Base-by-base conservation (phyloP, 2,329 filamentous ascomycete species). In the Colletotrichum tropicale region DNA sequence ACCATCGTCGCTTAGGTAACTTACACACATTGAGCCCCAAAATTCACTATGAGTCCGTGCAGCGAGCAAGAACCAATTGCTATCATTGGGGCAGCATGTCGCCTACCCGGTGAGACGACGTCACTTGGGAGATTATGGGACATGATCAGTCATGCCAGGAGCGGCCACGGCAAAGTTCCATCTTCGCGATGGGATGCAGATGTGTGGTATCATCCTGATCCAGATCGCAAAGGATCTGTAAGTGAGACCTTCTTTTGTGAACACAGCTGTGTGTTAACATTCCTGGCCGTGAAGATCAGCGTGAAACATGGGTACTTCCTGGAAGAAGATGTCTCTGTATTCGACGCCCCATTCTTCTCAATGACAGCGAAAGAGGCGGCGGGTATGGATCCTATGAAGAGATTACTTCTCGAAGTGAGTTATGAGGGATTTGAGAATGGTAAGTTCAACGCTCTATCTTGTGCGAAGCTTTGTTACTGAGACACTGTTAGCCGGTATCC, bases 331-430 rank as follows among this genome's bases (percentile, higher is more conserved):
- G 81, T 87, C n/a, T 82, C 84, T 6, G 81, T 83, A 3, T 90
- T 90, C 67, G 89, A 90, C 69, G 88, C 88, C 0, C 86, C 87
- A 0, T 90, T 90, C 78, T 90, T 90, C 79, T 85, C 86, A 48
- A 82, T 90, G 21, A 88, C 88, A 0, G 84, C 86, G 70, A 86
- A 87, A 72, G 88, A 90, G 79, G 88, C 86, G 21, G 83, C 83
- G 55, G 87, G 87, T 0, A 88, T 91, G 87, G 89, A 87, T 65
- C 85, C 85, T 1, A 83, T 85, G 36, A 84, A 86, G 64, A 71
- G 84, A 2, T 76, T 82, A 5, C 67, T 83, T 9, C 78, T 86
- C 0, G 84, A 87, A 68, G 80, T 86, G 5, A 79, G 80, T 6
- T 79, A 80, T 6, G 85, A 87, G 66, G 80, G 77, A 30, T 76